Evolutionary conservation across 371 early-diverging fungal genomes (phyloP).

Genomic region (Smittium mucronatum): DNA sequence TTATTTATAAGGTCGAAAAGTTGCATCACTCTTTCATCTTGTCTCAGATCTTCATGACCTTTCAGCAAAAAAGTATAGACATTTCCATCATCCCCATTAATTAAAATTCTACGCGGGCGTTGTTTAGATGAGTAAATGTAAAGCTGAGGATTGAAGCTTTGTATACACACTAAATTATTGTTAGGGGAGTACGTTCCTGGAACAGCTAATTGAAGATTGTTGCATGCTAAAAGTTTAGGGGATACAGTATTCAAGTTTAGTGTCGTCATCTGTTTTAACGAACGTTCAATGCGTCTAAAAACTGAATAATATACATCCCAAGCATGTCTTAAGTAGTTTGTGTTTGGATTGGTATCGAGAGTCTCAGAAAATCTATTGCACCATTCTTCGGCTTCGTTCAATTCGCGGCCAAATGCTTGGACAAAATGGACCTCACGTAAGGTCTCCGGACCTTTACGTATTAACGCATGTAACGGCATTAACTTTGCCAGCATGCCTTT

Average conservation of each 20-base stretch:
- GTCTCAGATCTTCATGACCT: conserved; percentile 96
- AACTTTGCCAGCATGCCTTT: conserved; percentile 86
- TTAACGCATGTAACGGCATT: conserved; percentile 78
- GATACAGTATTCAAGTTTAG: conserved; percentile 85
- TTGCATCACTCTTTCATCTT: conserved; percentile 98
- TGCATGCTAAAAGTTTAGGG: conserved; percentile 72
- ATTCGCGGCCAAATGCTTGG: conserved; percentile 84
- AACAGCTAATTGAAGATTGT: conserved; percentile 78
- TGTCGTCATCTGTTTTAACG: conserved; percentile 67
- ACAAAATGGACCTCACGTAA: conserved; percentile 87
- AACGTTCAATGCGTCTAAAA: conserved; percentile 68
- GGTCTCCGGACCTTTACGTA: conserved; percentile 86
- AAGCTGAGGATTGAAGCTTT: conserved; percentile 66
- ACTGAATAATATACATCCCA: conserved; percentile 93
- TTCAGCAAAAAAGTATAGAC: conserved; percentile 88
- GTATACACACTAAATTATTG: conserved; percentile 75
- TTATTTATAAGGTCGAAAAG: conserved; percentile 95
- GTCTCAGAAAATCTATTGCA: conserved; percentile 68
- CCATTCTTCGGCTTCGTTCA: conserved; percentile 86
- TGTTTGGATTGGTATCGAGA: conserved; percentile 33
- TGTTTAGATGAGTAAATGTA: conserved; percentile 88
- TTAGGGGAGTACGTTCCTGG: conserved; percentile 90
- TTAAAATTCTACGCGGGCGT: conserved; percentile 73
- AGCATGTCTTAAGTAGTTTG: conserved; percentile 59
- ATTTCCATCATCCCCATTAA: conserved; percentile 79